Conservation (phyloP, 768 basidiomycete genomes). For the Vararia minispora region DNA sequence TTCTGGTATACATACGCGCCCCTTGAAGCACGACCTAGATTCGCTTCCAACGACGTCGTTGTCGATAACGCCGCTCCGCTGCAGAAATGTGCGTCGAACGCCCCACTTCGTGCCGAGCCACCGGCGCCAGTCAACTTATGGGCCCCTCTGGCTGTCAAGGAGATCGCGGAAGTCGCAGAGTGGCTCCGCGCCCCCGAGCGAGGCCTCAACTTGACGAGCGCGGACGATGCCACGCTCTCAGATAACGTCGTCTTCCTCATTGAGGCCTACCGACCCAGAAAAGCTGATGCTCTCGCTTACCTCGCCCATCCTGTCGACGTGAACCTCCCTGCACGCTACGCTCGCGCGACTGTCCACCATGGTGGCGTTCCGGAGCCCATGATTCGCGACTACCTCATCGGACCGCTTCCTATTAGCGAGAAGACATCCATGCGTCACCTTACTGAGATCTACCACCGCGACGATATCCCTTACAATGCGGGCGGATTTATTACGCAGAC, state of each 20-base stretch:
- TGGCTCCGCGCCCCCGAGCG: slow-evolving; percentile 35
- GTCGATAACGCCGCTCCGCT: slow-evolving; percentile 10
- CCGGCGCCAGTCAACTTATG: slow-evolving; percentile 39
- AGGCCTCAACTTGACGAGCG: slow-evolving; percentile 37
- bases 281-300: slow-evolving; percentile 35
- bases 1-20: too few relatives aligned
- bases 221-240: slow-evolving; percentile 20
- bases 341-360: slow-evolving; percentile 41
- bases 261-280: slow-evolving; percentile 38
- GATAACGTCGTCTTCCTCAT: slow-evolving; percentile 43
- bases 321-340: slow-evolving; percentile 26
- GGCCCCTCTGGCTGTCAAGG: slow-evolving; percentile 35
- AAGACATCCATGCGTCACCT: slow-evolving; percentile 30
- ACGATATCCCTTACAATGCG: slow-evolving; percentile 44
- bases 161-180: slow-evolving; percentile 29
- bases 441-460: slow-evolving; percentile 41
- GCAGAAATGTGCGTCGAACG: slow-evolving; percentile 24
- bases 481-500: slow-evolving; percentile 24
- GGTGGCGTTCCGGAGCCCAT: slow-evolving; percentile 29
- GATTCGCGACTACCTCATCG: slow-evolving; percentile 47
- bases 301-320: slow-evolving; percentile 23
- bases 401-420: slow-evolving; percentile 38
- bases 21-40: too few relatives aligned
- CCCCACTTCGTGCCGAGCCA: slow-evolving; percentile 24
- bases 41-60: too few relatives aligned